A percentile compares a stretch with the other conserved stretches of the same genome.
Evolutionary conservation across 2,329 filamentous ascomycete genomes (phyloP).

Genomic region (Dactylellina drechsleri): DNA sequence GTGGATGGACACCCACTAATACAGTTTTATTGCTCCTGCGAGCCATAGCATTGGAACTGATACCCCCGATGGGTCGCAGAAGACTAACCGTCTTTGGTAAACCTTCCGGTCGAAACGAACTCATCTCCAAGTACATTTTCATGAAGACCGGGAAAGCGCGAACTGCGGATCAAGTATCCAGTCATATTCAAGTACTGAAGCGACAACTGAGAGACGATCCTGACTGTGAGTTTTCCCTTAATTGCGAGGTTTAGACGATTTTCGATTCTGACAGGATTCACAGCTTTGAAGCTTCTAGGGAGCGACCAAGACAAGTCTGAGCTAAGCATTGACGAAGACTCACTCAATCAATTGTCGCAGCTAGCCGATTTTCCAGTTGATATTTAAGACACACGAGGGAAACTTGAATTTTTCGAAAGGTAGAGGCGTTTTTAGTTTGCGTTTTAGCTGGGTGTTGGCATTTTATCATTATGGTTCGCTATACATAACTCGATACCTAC

Average conservation of each 20-base stretch:
- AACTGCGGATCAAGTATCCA: slow-evolving; percentile 73
- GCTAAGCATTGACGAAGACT: neutral
- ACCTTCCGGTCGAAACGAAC: slow-evolving; percentile 74
- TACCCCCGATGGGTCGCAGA: slow-evolving; percentile 73
- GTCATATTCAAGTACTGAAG: slow-evolving; percentile 76
- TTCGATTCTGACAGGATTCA: neutral
- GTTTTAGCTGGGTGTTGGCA: too few relatives aligned
- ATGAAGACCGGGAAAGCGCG: slow-evolving; percentile 60
- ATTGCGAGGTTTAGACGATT: neutral
- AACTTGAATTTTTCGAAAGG: too few relatives aligned
- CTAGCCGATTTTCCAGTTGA: neutral
- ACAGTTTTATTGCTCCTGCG: neutral
- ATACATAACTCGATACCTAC: too few relatives aligned
- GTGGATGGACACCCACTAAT: neutral
- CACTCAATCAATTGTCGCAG: neutral
- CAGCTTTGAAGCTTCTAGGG: neutral
- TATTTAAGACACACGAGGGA: neutral
- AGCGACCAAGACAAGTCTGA: neutral
- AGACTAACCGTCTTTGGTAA: slow-evolving; percentile 73
- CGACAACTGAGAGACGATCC: slow-evolving; percentile 72
- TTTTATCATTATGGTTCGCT: too few relatives aligned
- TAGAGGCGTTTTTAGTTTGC: too few relatives aligned
- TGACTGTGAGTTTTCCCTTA: slow-evolving; percentile 67
- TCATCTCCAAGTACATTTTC: slow-evolving; percentile 74
- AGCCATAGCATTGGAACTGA: slow-evolving; percentile 68